Base-by-base conservation (phyloP, 75 land plant species). In the Pseudotsuga menziesii region DNA sequence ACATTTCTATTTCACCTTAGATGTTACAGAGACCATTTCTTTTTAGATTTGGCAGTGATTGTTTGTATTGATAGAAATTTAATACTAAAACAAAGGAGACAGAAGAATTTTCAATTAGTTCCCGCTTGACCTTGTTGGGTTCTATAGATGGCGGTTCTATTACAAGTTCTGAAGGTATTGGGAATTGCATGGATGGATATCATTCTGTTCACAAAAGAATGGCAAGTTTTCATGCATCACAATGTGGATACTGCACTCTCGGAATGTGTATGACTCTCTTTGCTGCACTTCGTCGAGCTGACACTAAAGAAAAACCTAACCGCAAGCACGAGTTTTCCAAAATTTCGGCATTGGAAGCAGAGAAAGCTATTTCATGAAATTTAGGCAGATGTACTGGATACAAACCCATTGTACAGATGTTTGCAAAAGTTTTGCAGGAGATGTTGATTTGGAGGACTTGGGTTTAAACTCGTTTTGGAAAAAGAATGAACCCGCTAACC, bases 181-280 rank as follows among this genome's bases (percentile, higher is more conserved):
- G 92, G 19, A 91, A 85, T 61, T 74, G 63, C 17, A 86, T 74
- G 73, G 83, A 86, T 62, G 90, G 92, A 5, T 85, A 85, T 78
- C 92, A 93, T 75, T 81, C 94, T 15, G 85, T 93, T 56, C 97
- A 93, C 39, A 75, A 83, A 41, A 82, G 97, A 75, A 69, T 93
- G 26, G 73, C 89, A 35, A 91, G 94, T 9, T 95, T 93, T 67
- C 94, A 91, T 83, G 98, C 92, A 41, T 89, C 94, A 36, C 98
- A 95, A 75, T 95, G 97, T 75, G 94, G 97, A 19, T 91, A 80
- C 58, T 93, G 98, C 73, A 91, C 97, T 32, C 98, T 94, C 20
- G 91, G 93, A 29, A 87, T 89, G 81, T 92, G 90, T 73, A 81
- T 92, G 61, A 85, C 91, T 20, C 80, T 92, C 14, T 92, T 78